Evolutionary conservation across 768 basidiomycete genomes (phyloP).

Genomic region (Candolleomyces eurysporus): DNA sequence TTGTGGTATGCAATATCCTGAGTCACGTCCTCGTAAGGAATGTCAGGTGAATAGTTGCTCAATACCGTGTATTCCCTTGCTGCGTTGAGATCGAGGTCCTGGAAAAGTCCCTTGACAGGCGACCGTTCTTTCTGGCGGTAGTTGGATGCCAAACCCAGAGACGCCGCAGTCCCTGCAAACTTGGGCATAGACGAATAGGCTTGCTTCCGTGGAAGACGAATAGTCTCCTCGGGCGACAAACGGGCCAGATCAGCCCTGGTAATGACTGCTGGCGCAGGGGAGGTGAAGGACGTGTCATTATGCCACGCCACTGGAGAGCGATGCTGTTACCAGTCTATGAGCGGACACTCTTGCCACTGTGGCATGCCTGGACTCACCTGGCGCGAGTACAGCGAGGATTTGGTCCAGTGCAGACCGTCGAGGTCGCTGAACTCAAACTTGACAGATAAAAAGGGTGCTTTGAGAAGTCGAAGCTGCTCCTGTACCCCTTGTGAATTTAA

Average conservation of each 20-base stretch:
- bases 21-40: not conserved
- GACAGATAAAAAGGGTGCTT: slow-evolving; percentile 48
- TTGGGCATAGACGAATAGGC: not conserved
- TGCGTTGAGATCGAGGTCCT: not conserved
- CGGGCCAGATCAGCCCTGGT: not conserved
- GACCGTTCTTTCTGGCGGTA: too few relatives aligned
- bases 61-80: not conserved
- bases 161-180: not conserved
- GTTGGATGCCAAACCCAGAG: not conserved
- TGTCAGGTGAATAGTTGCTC: not conserved
- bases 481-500: slow-evolving; percentile 6
- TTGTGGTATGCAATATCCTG: not conserved
- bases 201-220: not conserved
- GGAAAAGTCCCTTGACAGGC: too few relatives aligned
- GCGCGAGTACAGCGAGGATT: slow-evolving; percentile 28
- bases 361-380: slow-evolving; percentile 20
- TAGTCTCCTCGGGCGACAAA: not conserved
- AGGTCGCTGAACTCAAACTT: slow-evolving; percentile 64
- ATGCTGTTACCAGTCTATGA: not conserved
- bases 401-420: slow-evolving; percentile 55
- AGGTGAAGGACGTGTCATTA: not conserved
- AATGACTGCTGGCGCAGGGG: not conserved
- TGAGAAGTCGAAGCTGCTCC: slow-evolving; percentile 40
- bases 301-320: not conserved
- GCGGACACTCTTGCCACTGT: not conserved